Conservation (phyloP, 2,329 filamentous ascomycete species). For the Dactylonectria estremocensis region DNA sequence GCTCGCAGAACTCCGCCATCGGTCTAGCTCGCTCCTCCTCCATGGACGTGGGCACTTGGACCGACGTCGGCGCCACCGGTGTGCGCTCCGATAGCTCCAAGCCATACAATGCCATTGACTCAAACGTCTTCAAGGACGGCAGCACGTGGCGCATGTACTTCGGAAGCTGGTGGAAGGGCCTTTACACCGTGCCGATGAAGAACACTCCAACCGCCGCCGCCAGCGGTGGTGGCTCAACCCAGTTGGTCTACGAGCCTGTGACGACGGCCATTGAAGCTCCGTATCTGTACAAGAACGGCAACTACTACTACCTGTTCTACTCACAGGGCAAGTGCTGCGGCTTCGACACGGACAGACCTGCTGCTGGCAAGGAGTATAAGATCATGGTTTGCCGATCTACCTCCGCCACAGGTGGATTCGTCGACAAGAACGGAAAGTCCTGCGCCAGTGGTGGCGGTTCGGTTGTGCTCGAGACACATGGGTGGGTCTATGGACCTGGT, state of each 20-base stretch:
- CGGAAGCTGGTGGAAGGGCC: conserved; percentile 78
- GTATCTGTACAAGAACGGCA: conserved; percentile 68
- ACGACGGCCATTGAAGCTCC: conserved; percentile 70
- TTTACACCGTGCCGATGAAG: conserved; percentile 71
- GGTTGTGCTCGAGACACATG: conserved; percentile 72
- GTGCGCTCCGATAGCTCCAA: conserved; percentile 62
- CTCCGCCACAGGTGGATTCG: conserved; percentile 67
- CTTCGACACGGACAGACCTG: conserved; percentile 66
- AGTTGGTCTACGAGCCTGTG: conserved; percentile 60
- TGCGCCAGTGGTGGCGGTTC: conserved; percentile 75
- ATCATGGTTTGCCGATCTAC: conserved; percentile 75
- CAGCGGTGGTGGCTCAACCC: conserved; percentile 44
- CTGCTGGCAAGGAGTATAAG: conserved; percentile 73
- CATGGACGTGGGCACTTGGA: conserved; percentile 71
- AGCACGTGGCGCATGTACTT: conserved; percentile 70
- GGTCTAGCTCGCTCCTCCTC: conserved; percentile 65
- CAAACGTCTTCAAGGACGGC: conserved; percentile 63
- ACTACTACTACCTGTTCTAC: conserved; percentile 77
- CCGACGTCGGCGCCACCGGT: conserved; percentile 70
- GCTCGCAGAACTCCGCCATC: conserved; percentile 73
- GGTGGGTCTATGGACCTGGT: conserved; percentile 74
- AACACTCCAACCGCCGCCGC: conserved; percentile 50
- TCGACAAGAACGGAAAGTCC: conserved; percentile 68
- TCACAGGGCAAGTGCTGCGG: conserved; percentile 74
- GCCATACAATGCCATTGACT: conserved; percentile 74